Base-by-base conservation (phyloP, 495 filamentous ascomycete species). In the Neurospora sp. region DNA sequence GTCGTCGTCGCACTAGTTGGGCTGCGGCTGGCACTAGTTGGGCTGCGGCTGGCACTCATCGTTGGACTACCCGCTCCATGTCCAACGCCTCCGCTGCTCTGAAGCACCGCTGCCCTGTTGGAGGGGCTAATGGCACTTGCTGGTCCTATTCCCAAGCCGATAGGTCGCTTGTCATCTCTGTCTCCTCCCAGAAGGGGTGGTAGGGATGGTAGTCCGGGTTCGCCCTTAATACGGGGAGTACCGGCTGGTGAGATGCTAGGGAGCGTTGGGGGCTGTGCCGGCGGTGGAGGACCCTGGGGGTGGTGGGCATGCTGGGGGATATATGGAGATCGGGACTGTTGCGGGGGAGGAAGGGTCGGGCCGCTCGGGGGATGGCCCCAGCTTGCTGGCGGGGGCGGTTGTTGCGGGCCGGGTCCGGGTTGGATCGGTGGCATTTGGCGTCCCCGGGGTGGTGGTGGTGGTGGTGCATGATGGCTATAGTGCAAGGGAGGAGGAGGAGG, bases 71-170 rank as follows among this genome's bases (percentile, higher is more conserved):
- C 53, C 27, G 27, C 53, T 37, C 53, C 53, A 18, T 18, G 27
- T 65, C 81, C 78, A 41, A 83, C 82, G 48, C 84, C 73, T 61
- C 78, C 80, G 61, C 80, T 80, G 70, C 78, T 84, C 39, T 79
- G 80, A 9, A 82, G 70, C 8, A 81, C 78, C 12, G 82, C 74
- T 59, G 84, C 80, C 20, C 81, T 78, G 22, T 65, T 65, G 31
- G 53, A 65, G 6, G 53, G 53, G 53, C 27, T 65, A 6, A 65
- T 65, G 53, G 53, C 53, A 9, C 53, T 65, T 35, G 53, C 53
- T 4, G 53, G 53, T 0, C 53, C 53, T 5, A 65, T 65, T 35
- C 53, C 27, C 27, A 65, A 35, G 7, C 53, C 53, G 53, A 65
- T 18, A 65, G 53, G 14, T 4, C 53, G 12, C 31, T 65, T 65